These are phyloP conservation scores for Diphasiastrum complanatum DNA, from an alignment of 83 land plant genomes.

Conservation along the genomic window DNA sequence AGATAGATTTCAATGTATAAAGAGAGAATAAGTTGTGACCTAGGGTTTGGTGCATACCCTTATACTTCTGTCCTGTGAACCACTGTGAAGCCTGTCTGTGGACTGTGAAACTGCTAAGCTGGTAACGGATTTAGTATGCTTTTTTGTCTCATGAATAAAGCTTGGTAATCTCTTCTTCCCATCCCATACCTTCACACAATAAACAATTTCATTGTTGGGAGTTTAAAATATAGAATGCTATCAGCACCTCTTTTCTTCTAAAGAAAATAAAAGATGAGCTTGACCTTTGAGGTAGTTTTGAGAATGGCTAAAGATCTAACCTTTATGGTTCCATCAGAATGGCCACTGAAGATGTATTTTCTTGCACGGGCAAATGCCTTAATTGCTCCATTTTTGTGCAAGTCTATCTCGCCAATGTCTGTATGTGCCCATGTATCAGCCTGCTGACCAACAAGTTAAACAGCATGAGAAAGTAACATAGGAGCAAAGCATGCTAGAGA, in stretches of 20 bases:
- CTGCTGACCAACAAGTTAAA: slow-evolving; percentile 20
- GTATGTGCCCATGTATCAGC: slow-evolving; percentile 49
- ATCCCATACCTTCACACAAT: slow-evolving; percentile 47
- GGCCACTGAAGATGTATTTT: slow-evolving; percentile 45
- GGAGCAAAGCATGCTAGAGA: neutral
- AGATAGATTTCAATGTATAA: neutral
- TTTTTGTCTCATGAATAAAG: slow-evolving; percentile 43
- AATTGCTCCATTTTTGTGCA: slow-evolving; percentile 42
- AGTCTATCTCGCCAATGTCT: slow-evolving; percentile 36
- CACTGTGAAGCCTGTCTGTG: slow-evolving; percentile 44
- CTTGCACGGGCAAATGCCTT: slow-evolving; percentile 31
- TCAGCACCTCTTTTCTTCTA: too few species aligned
- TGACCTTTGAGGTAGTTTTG: too few species aligned
- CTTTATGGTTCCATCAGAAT: slow-evolving; percentile 69
- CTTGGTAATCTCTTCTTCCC: slow-evolving; percentile 32
- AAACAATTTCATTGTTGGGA: too few species aligned
- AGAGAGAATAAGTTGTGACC: neutral
- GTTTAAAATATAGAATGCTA: too few species aligned
- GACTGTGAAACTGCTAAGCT: slow-evolving; percentile 36
- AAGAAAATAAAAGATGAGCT: too few species aligned
- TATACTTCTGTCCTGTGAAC: slow-evolving; percentile 60
- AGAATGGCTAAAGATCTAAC: too few species aligned
- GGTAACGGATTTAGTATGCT: slow-evolving; percentile 46
- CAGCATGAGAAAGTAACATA: neutral
- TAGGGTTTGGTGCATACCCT: slow-evolving; percentile 26